Base-by-base conservation (phyloP, 805 yeast genomes). In the Naumovozyma castellii region DNA sequence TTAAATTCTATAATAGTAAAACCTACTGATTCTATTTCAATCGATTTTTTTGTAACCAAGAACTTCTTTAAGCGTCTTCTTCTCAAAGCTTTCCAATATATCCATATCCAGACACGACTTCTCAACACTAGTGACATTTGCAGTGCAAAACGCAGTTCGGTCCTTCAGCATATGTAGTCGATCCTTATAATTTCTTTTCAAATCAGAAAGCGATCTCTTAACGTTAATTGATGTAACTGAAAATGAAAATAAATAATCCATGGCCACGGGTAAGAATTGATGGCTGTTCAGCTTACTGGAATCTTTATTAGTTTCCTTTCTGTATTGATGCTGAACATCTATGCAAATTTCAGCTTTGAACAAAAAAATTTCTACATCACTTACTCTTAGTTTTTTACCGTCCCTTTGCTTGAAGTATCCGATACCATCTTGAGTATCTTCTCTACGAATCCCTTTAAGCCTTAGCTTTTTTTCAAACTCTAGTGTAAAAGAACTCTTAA, bases 161-260 rank as follows among this genome's bases (percentile, higher is more conserved):
- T 27, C 37, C 14, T 27, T 4, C 18, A 27, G 18, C 17, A 12
- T 13, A 27, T 35, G 37, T 15, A 19, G 14, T 19, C 27, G 3
- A 9, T 35, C 32, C 3, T 32, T 22, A 35, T 35, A 35, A 27
- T 13, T 27, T 15, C 13, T 35, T 17, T 35, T 35, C 3, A 27
- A 27, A 25, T 25, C 18, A 10, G 37, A 35, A 15, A 27, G 27
- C 4, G 22, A 35, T 22, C 32, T 35, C 18, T 35, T 22, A 13
- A 20, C n/a, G 27, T 35, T 35, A 16, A 35, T 32, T 8, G 31
- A 35, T 10, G 37, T 35, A 4, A 35, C 32, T 5, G 37, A 35
- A 27, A 35, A 35, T 5, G 37, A 35, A n/a, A 27, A 14, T 15
- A 35, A 27, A 27, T 35, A 35, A 35, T 35, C 37, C 37, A 35